Evolutionary conservation across 371 early-diverging fungal genomes (phyloP).

Genomic region (Apophysomyces trapeziformis): DNA sequence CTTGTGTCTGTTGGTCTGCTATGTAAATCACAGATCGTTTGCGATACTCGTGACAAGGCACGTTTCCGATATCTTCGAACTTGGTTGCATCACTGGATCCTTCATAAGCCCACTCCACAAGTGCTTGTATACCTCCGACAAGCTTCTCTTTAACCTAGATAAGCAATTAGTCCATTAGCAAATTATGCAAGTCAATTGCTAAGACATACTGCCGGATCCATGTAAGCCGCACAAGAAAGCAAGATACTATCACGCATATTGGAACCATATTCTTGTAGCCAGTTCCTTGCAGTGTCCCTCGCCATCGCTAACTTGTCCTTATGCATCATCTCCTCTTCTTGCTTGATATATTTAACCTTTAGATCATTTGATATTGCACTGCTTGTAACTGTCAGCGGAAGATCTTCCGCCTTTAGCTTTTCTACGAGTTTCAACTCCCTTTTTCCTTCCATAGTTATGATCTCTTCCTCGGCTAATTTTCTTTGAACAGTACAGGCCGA

Average conservation of each 20-base stretch:
- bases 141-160: not conserved
- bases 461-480: conserved; percentile 67
- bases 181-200: not conserved
- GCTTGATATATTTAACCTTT: not conserved
- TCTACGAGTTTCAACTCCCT: conserved; percentile 43
- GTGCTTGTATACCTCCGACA: not conserved
- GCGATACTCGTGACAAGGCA: too few species aligned
- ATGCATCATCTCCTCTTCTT: not conserved
- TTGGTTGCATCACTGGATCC: too few species aligned
- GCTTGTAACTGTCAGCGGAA: not conserved
- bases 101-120: too few species aligned
- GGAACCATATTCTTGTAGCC: not conserved
- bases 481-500: conserved; percentile 88
- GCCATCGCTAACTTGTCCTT: not conserved
- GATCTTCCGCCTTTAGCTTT: not conserved
- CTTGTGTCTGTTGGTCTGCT: too few species aligned
- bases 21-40: too few species aligned
- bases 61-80: too few species aligned
- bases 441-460: conserved; percentile 51
- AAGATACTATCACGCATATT: not conserved
- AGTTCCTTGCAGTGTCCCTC: not conserved
- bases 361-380: not conserved
- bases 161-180: not conserved
- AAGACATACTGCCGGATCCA: not conserved
- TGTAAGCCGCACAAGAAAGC: not conserved